Evolutionary conservation across 1,284 basidiomycete genomes (phyloP), one percentile per base, ranked within the genome.

Genomic region (Porodaedalea pini): DNA sequence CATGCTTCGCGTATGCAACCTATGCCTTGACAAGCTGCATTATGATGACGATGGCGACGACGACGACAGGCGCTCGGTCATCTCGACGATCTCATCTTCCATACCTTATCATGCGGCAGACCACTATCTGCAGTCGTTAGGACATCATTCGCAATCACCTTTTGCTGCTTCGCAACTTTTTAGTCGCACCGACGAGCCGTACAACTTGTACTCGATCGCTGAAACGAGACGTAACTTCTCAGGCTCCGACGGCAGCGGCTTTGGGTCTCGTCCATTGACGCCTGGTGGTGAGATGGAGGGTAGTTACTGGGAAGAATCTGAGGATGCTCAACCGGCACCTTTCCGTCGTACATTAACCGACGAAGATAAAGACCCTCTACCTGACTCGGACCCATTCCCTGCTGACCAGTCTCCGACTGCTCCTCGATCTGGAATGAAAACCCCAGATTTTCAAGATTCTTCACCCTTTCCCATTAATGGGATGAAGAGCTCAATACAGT

Each of bases 1-100:
- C 29, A 90, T 90, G 81, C 81, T 98, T 56, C 84, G 96, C 58
- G 90, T 95, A 10, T 98, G 95, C 74, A 97, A 98, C 67, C 78
- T 97, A 19, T 99, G 97, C 70, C 77, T 97, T 25, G 89, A 92
- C 65, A 94, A 95, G 71, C 82, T 97, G 57, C 86, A 89, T 55
- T 90, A 90, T 19, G 77, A 78, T 4, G 86, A 89, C 49, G 86
- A 90, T 47, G 45, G 37, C 6, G 88, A 91, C 63, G 92, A 94
- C 50, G 89, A 92, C 58, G 90, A 93, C 64, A 81, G 81, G 44
- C 83, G 87, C 45, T 91, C 88, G 8, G 73, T 93, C 36, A 74
- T 82, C n/a, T 90, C 88, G 10, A 85, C 81, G 23, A 73, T 77
- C 6, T 76, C 80, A 2, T 83, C 84, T 15, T 70, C 73, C 0